A percentile compares a stretch with the other conserved stretches of the same genome.
phyloP scores from a whole-genome alignment of 257 asterid genomes.

The Paraleonurus japonicus region DNA sequence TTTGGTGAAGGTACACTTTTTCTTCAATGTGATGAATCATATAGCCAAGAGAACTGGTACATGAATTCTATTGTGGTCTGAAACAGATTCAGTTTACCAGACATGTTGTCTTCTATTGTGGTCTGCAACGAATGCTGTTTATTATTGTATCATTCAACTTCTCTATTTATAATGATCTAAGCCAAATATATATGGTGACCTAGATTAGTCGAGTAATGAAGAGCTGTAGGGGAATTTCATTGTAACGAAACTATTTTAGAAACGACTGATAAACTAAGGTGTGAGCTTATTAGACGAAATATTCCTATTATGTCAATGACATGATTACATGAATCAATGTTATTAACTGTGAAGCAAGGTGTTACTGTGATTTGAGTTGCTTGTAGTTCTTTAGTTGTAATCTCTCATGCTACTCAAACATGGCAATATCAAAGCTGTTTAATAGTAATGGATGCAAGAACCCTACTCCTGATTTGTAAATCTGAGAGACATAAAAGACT shows the following conservation, averaged over 20 bases:
- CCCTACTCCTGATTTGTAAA: background rate
- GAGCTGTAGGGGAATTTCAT: background rate
- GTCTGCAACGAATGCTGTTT: background rate
- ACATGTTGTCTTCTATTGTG: too few relatives aligned
- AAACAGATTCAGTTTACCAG: background rate
- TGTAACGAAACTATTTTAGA: background rate
- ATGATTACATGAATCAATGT: background rate
- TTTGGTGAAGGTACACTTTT: slow-evolving; percentile 54
- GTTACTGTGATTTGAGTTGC: background rate
- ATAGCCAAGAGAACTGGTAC: background rate
- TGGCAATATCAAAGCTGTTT: slow-evolving; percentile 2
- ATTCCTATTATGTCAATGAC: background rate
- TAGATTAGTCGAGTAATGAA: slow-evolving; percentile 2
- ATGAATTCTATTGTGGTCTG: background rate
- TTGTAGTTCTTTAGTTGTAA: background rate
- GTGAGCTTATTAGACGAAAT: background rate
- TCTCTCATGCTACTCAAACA: background rate
- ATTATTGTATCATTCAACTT: slow-evolving; percentile 1
- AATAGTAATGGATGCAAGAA: background rate
- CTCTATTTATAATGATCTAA: slow-evolving; percentile 11
- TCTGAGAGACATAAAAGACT: background rate
- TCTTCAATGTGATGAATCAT: slow-evolving; percentile 4
- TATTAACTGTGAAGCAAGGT: slow-evolving; percentile 14
- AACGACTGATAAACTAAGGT: slow-evolving; percentile 5
- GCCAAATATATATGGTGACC: background rate